phyloP scores from a whole-genome alignment of 352 stramenopile genomes.

The Phytophthora parvispora region DNA sequence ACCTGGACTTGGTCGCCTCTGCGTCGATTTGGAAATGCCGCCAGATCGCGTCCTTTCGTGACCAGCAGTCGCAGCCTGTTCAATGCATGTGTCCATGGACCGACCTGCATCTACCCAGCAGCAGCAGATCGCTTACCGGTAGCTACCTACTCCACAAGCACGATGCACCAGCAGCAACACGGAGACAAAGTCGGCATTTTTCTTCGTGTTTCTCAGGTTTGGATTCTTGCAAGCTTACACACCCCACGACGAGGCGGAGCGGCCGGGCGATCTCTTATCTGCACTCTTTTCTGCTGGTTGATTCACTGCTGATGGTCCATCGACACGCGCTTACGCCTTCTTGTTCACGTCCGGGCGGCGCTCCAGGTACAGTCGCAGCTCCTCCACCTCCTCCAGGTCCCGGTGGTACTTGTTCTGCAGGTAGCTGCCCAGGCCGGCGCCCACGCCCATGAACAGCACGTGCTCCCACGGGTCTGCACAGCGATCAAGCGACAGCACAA shows the following conservation, averaged over 20 bases:
- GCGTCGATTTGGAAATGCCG: constrained; percentile 28
- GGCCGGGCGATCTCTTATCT: constrained; percentile 9
- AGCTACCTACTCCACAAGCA: constrained; percentile 12
- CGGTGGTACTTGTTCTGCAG: constrained; percentile 83
- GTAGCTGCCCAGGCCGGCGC: constrained; percentile 67
- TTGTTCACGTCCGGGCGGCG: constrained; percentile 64
- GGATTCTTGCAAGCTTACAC: constrained; percentile 19
- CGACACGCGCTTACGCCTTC: constrained; percentile 42
- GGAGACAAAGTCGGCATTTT: constrained; percentile 33
- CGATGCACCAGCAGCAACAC: constrained; percentile 19
- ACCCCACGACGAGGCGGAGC: constrained; percentile 12
- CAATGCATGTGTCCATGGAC: constrained; percentile 1
- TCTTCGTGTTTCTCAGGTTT: constrained; percentile 39
- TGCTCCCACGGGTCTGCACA: constrained; percentile 84
- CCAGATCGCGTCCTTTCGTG: constrained; percentile 43
- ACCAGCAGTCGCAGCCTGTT: constrained; percentile 1
- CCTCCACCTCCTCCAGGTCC: constrained; percentile 80
- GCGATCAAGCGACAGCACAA: constrained; percentile 1
- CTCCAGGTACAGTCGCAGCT: constrained; percentile 80
- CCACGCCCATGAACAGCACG: constrained; percentile 75
- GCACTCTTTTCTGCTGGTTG: constrained; percentile 16
- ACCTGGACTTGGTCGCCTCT: constrained; percentile 1
- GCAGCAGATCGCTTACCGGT: background rate
- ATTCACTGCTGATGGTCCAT: constrained; percentile 4
- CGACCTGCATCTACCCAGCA: background rate